phyloP scores from a whole-genome alignment of 1,139 yeast species.

The Hansenula anomala region DNA sequence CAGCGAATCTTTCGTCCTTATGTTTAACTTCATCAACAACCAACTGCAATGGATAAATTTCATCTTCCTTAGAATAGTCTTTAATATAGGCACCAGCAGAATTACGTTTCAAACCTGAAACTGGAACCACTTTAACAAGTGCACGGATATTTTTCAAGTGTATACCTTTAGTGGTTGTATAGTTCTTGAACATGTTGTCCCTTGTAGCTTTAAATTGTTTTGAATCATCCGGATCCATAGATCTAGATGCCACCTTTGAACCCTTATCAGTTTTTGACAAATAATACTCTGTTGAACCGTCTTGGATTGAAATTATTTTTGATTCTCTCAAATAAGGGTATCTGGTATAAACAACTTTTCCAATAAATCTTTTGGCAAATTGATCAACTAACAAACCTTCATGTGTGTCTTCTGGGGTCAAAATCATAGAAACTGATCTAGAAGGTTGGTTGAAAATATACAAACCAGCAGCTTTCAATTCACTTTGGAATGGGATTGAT shows the following conservation, averaged over 20 bases:
- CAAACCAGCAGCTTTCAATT: slow-evolving; percentile 57
- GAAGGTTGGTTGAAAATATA: slow-evolving; percentile 83
- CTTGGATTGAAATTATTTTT: slow-evolving; percentile 59
- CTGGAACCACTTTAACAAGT: slow-evolving; percentile 64
- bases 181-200: slow-evolving; percentile 31
- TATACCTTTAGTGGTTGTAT: slow-evolving; percentile 52
- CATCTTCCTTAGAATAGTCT: slow-evolving; percentile 49
- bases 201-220: slow-evolving; percentile 36
- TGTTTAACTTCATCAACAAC: slow-evolving; percentile 72
- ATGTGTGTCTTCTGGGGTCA: slow-evolving; percentile 53
- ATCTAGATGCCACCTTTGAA: slow-evolving; percentile 33
- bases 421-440: slow-evolving; percentile 73
- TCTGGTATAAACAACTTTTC: slow-evolving; percentile 62
- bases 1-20: slow-evolving; percentile 68
- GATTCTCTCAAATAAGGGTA: slow-evolving; percentile 93
- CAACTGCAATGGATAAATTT: slow-evolving; percentile 68
- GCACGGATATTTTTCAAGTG: slow-evolving; percentile 48
- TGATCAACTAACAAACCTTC: slow-evolving; percentile 41
- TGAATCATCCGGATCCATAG: slow-evolving; percentile 38
- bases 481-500: slow-evolving; percentile 57
- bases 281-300: slow-evolving; percentile 47
- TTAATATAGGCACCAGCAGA: slow-evolving; percentile 75
- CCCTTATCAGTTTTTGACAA: slow-evolving; percentile 31
- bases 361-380: slow-evolving; percentile 56
- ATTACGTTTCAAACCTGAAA: slow-evolving; percentile 73